A percentile compares a stretch with the other conserved stretches of the same genome.
Evolutionary conservation across 129 eudicot species (phyloP).

Genomic region (Ambrosia trifida): DNA sequence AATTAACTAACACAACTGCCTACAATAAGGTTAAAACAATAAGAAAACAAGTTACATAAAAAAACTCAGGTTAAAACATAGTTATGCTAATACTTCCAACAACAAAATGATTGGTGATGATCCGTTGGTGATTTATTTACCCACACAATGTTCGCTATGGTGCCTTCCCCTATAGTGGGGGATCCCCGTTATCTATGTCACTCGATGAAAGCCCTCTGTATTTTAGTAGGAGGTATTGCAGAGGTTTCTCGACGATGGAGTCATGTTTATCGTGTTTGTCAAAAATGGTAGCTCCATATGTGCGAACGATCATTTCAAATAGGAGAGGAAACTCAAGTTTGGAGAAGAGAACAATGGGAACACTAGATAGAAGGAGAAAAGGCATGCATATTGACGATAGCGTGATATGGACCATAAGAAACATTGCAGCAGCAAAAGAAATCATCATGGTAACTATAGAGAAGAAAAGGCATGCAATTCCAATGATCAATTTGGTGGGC

Average conservation of each 20-base stretch:
- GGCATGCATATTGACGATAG: constrained; percentile 45
- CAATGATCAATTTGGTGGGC: constrained; percentile 49
- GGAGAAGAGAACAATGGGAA: constrained; percentile 40
- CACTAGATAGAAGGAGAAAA: constrained; percentile 32
- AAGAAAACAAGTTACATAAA: no score
- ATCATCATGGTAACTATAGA: constrained; percentile 59
- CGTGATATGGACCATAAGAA: constrained; percentile 34
- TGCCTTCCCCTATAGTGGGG: no score
- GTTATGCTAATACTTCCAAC: no score
- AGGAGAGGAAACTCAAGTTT: constrained; percentile 49
- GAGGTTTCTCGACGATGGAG: neutral
- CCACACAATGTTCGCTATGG: no score
- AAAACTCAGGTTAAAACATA: no score
- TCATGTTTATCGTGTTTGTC: constrained; percentile 32
- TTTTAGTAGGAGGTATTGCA: neutral
- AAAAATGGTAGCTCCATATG: constrained; percentile 37
- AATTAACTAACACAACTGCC: no score
- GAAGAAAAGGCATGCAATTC: constrained; percentile 47
- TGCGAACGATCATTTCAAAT: constrained; percentile 41
- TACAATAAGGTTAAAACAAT: no score
- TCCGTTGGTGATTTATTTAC: no score
- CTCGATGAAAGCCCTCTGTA: no score
- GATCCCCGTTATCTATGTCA: no score
- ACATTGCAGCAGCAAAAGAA: constrained; percentile 47
- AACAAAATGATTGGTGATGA: no score